Conservation (phyloP, 805 yeast species). For the Candida alai region DNA sequence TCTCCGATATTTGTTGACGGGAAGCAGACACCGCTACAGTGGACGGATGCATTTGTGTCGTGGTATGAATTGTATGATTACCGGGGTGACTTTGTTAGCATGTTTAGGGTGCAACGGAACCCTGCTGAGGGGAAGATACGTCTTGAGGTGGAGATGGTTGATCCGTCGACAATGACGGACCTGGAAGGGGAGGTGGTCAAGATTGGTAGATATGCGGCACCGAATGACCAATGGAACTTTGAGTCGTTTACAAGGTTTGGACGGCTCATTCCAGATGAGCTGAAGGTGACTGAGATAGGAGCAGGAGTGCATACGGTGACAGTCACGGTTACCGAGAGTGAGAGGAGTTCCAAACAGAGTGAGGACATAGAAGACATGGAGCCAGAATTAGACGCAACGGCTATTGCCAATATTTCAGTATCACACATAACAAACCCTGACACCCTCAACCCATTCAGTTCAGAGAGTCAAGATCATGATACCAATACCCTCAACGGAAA, state of each 20-base stretch:
- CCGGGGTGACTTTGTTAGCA: slow-evolving; percentile 25
- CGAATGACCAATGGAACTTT: slow-evolving; percentile 25
- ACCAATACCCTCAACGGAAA: too few relatives aligned
- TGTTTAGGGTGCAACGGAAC: slow-evolving; percentile 23
- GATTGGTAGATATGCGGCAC: slow-evolving; percentile 20
- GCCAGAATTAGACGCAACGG: too few relatives aligned
- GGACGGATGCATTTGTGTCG: slow-evolving; percentile 29
- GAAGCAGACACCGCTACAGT: slow-evolving; percentile 13
- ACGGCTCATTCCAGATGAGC: too few relatives aligned
- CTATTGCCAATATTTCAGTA: too few relatives aligned
- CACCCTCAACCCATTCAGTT: too few relatives aligned
- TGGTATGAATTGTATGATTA: slow-evolving; percentile 38
- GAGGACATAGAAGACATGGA: slow-evolving; percentile 1
- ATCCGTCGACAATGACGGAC: slow-evolving; percentile 30
- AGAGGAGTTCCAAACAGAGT: background rate
- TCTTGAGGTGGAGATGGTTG: slow-evolving; percentile 20
- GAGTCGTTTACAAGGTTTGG: slow-evolving; percentile 17
- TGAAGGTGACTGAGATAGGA: background rate
- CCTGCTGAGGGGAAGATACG: slow-evolving; percentile 13
- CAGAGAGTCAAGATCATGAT: too few relatives aligned
- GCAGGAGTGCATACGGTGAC: slow-evolving; percentile 6
- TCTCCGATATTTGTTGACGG: slow-evolving; percentile 20
- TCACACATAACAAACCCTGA: too few relatives aligned
- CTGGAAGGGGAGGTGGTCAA: slow-evolving; percentile 24
- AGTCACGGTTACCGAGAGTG: slow-evolving; percentile 8